Percentiles rank a stretch among this genome's conserved stretches.
Evolutionary conservation across 306 rosid genomes (phyloP).

Genomic region (Cucurbita maxima): DNA sequence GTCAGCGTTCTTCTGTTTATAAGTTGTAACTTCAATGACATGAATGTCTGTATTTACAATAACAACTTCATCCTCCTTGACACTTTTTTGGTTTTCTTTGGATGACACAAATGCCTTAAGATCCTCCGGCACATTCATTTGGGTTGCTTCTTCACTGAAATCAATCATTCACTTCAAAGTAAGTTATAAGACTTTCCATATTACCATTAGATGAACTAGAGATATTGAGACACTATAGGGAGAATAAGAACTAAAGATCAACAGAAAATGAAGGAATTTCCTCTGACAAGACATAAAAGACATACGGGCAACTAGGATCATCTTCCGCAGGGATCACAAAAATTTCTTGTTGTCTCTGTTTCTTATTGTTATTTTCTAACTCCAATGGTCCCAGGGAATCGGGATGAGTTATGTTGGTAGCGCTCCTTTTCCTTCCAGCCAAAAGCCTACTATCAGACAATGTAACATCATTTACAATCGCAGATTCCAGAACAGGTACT

Average conservation of each 20-base stretch:
- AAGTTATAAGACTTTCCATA: background rate
- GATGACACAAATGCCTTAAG: slow-evolving; percentile 23
- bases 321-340: slow-evolving; percentile 18
- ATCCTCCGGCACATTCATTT: slow-evolving; percentile 17
- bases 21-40: slow-evolving; percentile 43
- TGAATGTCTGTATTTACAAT: slow-evolving; percentile 49
- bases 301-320: slow-evolving; percentile 31
- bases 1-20: slow-evolving; percentile 28
- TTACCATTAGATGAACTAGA: background rate
- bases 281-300: background rate
- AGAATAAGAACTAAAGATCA: background rate
- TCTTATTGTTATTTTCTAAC: slow-evolving; percentile 31
- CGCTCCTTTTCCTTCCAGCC: slow-evolving; percentile 57
- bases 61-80: slow-evolving; percentile 33
- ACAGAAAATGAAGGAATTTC: background rate
- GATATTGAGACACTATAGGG: background rate
- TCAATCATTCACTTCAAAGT: background rate
- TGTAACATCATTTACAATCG: slow-evolving; percentile 24
- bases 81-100: slow-evolving; percentile 26
- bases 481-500: slow-evolving; percentile 15
- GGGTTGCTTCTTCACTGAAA: slow-evolving; percentile 42
- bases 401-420: slow-evolving; percentile 13
- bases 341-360: slow-evolving; percentile 33
- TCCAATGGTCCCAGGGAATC: slow-evolving; percentile 23
- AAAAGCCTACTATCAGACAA: slow-evolving; percentile 19